Conservation (phyloP, 371 early-diverging fungal genomes). For the Apophysomyces sp. region DNA sequence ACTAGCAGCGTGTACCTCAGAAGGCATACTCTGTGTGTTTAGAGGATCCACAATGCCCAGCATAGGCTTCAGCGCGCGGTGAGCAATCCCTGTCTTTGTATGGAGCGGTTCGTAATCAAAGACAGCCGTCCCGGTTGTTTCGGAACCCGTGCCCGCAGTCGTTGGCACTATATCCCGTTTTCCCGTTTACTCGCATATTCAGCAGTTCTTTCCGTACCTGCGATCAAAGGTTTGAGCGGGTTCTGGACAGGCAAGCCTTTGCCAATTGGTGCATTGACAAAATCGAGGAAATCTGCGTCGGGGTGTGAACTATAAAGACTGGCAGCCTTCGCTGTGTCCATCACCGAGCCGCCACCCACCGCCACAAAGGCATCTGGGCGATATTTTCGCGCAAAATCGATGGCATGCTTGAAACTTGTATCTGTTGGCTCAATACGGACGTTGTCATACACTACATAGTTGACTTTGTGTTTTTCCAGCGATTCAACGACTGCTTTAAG, state of each 20-base stretch:
- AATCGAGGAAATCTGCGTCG: slow-evolving; percentile 85
- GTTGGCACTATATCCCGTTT: slow-evolving; percentile 56
- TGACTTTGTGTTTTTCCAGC: slow-evolving; percentile 69
- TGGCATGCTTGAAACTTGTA: slow-evolving; percentile 72
- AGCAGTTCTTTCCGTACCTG: slow-evolving; percentile 50
- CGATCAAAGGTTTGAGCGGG: slow-evolving; percentile 78
- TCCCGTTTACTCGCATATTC: too few relatives aligned
- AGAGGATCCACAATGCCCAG: slow-evolving; percentile 89
- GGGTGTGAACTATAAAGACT: slow-evolving; percentile 83
- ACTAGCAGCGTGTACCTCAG: slow-evolving; percentile 81
- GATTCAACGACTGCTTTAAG: slow-evolving; percentile 78
- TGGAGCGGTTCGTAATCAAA: slow-evolving; percentile 85
- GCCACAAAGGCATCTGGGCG: slow-evolving; percentile 86
- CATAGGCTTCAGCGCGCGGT: slow-evolving; percentile 81
- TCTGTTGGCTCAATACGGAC: slow-evolving; percentile 89
- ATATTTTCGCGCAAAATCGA: slow-evolving; percentile 75
- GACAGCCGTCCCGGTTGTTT: slow-evolving; percentile 90
- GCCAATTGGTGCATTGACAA: slow-evolving; percentile 95
- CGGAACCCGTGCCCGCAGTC: slow-evolving; percentile 89
- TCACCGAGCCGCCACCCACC: slow-evolving; percentile 92
- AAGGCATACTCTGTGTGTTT: slow-evolving; percentile 85
- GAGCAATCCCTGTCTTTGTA: slow-evolving; percentile 91
- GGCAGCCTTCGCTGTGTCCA: slow-evolving; percentile 92
- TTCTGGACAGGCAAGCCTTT: slow-evolving; percentile 76
- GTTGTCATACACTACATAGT: slow-evolving; percentile 73